Base-by-base conservation (phyloP, 164 flowering plant genomes). In the Magnolia officinalis region DNA sequence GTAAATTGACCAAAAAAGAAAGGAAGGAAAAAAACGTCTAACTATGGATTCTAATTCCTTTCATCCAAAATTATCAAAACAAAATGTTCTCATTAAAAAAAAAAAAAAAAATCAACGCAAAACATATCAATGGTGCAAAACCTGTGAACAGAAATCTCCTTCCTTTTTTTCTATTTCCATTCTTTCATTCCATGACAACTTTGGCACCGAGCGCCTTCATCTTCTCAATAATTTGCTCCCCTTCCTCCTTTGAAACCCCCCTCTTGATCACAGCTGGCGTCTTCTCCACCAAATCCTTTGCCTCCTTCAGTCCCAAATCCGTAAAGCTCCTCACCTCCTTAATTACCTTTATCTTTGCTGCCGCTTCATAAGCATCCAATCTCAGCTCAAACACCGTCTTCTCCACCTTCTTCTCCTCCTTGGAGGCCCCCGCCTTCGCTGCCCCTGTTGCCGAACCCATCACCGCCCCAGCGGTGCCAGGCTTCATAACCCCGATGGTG, bases 211-310 rank as follows among this genome's bases (percentile, higher is more conserved):
- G 63, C 74, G 91, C 94, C 82, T 90, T 92, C 89, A 92, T 76
- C 83, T 91, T 94, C 84, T 91, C 93, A 37, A 91, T 83, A 31
- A 92, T 86, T 67, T 86, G 85, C 76, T 90, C 93, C 0, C 80
- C 97, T 79, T 91, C 98, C 78, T 92, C 96, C 80, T 91, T 91
- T 0, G 96, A 84, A 13, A 94, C 89, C 11, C 98, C 96, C n/a
- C 74, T 81, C 74, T 94, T 94, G 66, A 94, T 80, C 50, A 94
- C 86, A 0, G 90, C 63, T 0, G 98, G 96, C 6, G 88, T 68
- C 85, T 94, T 94, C 89, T 92, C 97, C 63, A 93, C 97, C 74
- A 93, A 84, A 63, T 91, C 94, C 82, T 93, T 93, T 0, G 94
- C 96, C 78, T 91, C 97, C 87, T 93, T 93, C 18, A 91, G 85